phyloP scores from a whole-genome alignment of 495 filamentous ascomycete species.

The Copromyces sp. region DNA sequence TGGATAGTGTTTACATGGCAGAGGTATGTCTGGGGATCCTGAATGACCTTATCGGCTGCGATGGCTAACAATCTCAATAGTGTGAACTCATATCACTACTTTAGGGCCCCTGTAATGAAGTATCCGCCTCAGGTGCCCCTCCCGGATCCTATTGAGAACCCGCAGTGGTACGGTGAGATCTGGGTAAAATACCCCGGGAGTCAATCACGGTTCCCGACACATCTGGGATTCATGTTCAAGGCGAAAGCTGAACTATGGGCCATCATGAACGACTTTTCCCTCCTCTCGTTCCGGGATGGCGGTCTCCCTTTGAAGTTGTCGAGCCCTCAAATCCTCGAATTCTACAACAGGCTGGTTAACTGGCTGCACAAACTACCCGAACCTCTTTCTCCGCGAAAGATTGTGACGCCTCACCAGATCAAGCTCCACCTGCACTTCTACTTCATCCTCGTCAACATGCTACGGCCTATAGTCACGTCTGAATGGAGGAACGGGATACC shows the following conservation, averaged over 20 bases:
- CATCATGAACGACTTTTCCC: slow-evolving; percentile 22
- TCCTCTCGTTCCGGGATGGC: slow-evolving; percentile 8
- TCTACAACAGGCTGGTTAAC: slow-evolving; percentile 15
- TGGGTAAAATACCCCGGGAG: slow-evolving; percentile 27
- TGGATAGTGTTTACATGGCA: slow-evolving; percentile 29
- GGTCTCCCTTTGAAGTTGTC: slow-evolving; percentile 5
- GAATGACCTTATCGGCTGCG: slow-evolving; percentile 2
- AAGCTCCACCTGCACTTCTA: slow-evolving; percentile 26
- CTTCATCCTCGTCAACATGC: slow-evolving; percentile 13
- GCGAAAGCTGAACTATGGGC: slow-evolving; percentile 26
- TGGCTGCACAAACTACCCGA: slow-evolving; percentile 26
- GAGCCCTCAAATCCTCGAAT: slow-evolving; percentile 14
- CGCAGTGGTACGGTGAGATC: slow-evolving; percentile 29
- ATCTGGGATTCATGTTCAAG: slow-evolving; percentile 20
- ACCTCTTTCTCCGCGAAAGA: slow-evolving; percentile 20
- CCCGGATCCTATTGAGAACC: slow-evolving; percentile 20
- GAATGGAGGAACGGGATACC: slow-evolving; percentile 7
- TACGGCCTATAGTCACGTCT: slow-evolving; percentile 12
- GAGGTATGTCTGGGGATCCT: slow-evolving; percentile 18
- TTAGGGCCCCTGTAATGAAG: slow-evolving; percentile 14
- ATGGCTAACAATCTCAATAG: slow-evolving; percentile 3
- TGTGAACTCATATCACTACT: slow-evolving; percentile 21
- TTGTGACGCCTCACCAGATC: slow-evolving; percentile 28
- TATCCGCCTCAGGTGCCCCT: slow-evolving; percentile 19
- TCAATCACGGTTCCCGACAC: slow-evolving; percentile 11